phyloP scores from a whole-genome alignment of 2,329 filamentous ascomycete genomes.

The Aspergillus pseudonomiae region DNA sequence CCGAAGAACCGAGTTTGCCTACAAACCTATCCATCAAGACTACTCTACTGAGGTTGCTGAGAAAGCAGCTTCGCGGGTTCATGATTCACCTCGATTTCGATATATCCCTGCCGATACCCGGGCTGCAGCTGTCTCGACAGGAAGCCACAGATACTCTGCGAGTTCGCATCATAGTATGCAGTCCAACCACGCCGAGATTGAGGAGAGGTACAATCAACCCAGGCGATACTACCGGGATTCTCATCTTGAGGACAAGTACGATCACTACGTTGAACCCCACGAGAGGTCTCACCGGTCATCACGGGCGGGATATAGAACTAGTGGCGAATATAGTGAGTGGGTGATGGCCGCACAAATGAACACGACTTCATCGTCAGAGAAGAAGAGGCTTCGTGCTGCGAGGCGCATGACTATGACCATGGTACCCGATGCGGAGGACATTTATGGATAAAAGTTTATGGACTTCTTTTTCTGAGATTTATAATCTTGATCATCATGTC shows the following conservation, averaged over 20 bases:
- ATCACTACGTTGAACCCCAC: neutral
- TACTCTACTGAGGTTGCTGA: slow-evolving; percentile 35
- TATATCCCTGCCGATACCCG: slow-evolving; percentile 36
- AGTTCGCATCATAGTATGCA: neutral
- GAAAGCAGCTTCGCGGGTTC: slow-evolving; percentile 12
- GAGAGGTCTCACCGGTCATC: neutral
- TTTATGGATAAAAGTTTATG: slow-evolving; percentile 33
- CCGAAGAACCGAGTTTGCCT: slow-evolving; percentile 31
- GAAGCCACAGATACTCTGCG: neutral
- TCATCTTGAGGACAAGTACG: neutral
- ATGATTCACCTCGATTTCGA: slow-evolving; percentile 28
- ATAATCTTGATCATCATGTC: slow-evolving; percentile 3
- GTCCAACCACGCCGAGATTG: neutral
- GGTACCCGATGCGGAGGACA: slow-evolving; percentile 41
- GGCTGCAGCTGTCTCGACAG: slow-evolving; percentile 3
- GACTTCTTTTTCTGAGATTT: neutral
- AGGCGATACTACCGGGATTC: neutral
- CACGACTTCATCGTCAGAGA: slow-evolving; percentile 23
- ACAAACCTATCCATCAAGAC: slow-evolving; percentile 36
- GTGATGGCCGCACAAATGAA: slow-evolving; percentile 11
- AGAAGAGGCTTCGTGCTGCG: slow-evolving; percentile 25
- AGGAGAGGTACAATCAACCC: neutral
- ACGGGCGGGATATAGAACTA: neutral
- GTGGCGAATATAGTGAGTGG: slow-evolving; percentile 9
- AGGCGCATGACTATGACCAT: slow-evolving; percentile 37